Evolutionary conservation across 2,329 filamentous ascomycete species (phyloP).

Genomic region (Juglanconis sp.): DNA sequence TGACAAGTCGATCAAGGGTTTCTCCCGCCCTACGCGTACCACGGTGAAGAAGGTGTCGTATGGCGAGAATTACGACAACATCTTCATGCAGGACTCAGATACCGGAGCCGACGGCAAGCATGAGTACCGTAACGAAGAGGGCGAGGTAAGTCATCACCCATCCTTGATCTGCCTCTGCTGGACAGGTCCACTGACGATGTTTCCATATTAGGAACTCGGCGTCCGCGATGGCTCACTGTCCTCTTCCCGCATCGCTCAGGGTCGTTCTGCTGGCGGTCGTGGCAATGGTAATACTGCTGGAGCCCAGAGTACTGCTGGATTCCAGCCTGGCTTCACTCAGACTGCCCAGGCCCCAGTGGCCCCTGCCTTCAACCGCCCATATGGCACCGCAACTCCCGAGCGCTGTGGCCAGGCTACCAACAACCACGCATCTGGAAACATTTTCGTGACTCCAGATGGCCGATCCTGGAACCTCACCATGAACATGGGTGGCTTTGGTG

Average conservation of each 20-base stretch:
- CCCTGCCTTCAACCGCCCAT: not conserved
- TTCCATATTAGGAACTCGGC: not conserved
- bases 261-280: not conserved
- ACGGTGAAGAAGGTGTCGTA: not conserved
- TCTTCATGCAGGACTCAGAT: not conserved
- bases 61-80: not conserved
- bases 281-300: too few species aligned
- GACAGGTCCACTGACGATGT: not conserved
- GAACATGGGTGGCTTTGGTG: too few species aligned
- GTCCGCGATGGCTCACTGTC: not conserved
- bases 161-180: not conserved
- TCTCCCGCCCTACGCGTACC: not conserved
- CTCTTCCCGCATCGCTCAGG: not conserved
- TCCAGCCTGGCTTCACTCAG: not conserved
- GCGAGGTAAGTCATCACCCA: not conserved
- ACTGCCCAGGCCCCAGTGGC: too few species aligned
- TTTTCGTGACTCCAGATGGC: too few species aligned
- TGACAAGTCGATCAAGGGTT: too few species aligned
- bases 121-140: too few species aligned
- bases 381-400: not conserved
- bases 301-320: not conserved
- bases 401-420: not conserved
- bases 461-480: too few species aligned
- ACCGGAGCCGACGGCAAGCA: not conserved
- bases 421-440: not conserved